phyloP scores from a whole-genome alignment of 257 asterid genomes.

The Jaltomata sinuosa region DNA sequence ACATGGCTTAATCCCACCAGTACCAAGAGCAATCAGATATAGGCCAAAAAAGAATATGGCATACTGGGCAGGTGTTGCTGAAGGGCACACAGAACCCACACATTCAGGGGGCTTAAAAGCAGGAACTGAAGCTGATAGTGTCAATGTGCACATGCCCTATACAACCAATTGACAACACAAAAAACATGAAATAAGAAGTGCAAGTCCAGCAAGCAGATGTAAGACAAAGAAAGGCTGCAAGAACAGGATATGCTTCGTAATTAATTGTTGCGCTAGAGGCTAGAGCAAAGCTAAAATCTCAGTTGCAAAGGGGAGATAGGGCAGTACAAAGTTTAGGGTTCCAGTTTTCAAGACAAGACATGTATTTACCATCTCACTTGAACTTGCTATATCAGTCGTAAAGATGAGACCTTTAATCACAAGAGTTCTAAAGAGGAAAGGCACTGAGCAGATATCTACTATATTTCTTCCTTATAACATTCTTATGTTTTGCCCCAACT shows the following conservation, averaged over 20 bases:
- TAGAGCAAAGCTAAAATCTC: background rate
- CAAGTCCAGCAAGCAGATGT: background rate
- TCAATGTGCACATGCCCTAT: slow-evolving; percentile 90
- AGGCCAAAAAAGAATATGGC: slow-evolving; percentile 69
- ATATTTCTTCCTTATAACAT: background rate
- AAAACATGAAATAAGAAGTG: background rate
- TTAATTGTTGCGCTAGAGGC: background rate
- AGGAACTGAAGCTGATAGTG: slow-evolving; percentile 78
- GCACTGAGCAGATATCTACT: background rate
- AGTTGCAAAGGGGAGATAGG: background rate
- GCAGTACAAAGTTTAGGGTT: background rate
- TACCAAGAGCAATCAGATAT: slow-evolving; percentile 85
- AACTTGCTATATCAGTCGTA: background rate
- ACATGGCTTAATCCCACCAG: slow-evolving; percentile 96
- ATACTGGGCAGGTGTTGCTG: slow-evolving; percentile 70
- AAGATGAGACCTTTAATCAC: background rate
- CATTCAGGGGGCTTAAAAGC: slow-evolving; percentile 70
- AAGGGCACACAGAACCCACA: slow-evolving; percentile 66
- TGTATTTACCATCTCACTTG: background rate
- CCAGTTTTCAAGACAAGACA: background rate
- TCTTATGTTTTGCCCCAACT: background rate
- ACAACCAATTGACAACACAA: background rate
- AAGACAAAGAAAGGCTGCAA: background rate
- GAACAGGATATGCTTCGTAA: background rate
- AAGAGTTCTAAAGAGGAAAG: background rate